These are phyloP conservation scores for Xerocomus potaroensis DNA, from an alignment of 768 basidiomycete species.

Conservation along the genomic window DNA sequence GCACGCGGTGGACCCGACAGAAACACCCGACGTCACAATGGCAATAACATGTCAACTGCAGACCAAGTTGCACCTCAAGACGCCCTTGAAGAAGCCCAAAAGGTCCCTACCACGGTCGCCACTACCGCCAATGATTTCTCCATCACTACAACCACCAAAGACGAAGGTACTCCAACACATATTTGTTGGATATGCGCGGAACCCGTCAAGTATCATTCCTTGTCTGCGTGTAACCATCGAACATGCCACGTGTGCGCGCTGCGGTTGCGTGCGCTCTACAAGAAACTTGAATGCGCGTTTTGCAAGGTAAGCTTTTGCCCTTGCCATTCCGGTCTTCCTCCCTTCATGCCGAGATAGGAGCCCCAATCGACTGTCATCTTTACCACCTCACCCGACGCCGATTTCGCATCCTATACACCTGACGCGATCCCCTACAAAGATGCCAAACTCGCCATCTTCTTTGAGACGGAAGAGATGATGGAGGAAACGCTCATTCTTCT, in stretches of 20 bases:
- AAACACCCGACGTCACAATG: constrained; percentile 1
- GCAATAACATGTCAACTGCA: constrained; percentile 2
- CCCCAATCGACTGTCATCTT: constrained; percentile 74
- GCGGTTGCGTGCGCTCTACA: constrained; percentile 86
- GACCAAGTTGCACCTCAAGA: not conserved
- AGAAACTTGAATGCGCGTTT: constrained; percentile 90
- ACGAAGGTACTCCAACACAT: constrained; percentile 30
- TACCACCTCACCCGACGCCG: constrained; percentile 58
- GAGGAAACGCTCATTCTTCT: constrained; percentile 88
- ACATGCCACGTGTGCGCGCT: constrained; percentile 95
- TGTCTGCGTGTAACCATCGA: constrained; percentile 89
- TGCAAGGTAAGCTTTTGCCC: constrained; percentile 81
- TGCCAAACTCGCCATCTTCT: constrained; percentile 68
- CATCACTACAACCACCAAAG: constrained; percentile 12
- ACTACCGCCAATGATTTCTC: not conserved
- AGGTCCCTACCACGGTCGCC: not conserved
- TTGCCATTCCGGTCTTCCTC: too few species aligned
- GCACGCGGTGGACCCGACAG: constrained; percentile 16
- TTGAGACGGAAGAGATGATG: constrained; percentile 93
- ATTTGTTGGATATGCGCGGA: constrained; percentile 96
- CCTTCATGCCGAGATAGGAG: constrained; percentile 44
- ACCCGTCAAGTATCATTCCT: constrained; percentile 82
- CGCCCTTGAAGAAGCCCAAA: not conserved
- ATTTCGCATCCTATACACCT: constrained; percentile 55
- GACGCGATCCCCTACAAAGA: constrained; percentile 63